These are phyloP conservation scores for Fraxinus albicans DNA, from an alignment of 305 asterid species.

Conservation along the genomic window DNA sequence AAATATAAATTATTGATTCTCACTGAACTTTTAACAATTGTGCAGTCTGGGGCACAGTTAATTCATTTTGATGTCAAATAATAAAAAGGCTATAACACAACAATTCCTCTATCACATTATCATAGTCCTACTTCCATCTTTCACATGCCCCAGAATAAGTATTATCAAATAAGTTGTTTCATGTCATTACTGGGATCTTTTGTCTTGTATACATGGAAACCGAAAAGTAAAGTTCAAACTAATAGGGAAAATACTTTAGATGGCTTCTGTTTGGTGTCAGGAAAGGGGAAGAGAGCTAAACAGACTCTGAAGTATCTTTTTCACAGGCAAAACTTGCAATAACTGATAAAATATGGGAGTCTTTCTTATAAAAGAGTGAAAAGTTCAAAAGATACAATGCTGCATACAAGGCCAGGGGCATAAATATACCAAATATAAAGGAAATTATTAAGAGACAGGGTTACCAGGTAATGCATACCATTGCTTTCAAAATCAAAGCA, in stretches of 20 bases:
- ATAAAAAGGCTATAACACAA: background rate
- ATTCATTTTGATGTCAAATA: background rate
- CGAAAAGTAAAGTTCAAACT: background rate
- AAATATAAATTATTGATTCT: background rate
- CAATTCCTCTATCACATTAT: background rate
- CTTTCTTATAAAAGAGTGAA: background rate
- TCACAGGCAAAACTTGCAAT: background rate
- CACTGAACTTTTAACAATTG: background rate
- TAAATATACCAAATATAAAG: background rate
- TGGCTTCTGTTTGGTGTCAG: background rate
- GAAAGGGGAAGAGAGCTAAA: background rate
- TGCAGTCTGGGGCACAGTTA: background rate
- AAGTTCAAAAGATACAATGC: background rate
- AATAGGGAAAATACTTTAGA: background rate
- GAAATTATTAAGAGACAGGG: slow-evolving; percentile 2
- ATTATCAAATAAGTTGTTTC: background rate
- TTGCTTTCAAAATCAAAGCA: slow-evolving; percentile 86
- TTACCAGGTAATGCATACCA: slow-evolving; percentile 49
- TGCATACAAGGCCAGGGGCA: slow-evolving; percentile 12
- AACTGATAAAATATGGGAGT: background rate
- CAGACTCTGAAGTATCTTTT: background rate
- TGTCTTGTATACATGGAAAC: background rate
- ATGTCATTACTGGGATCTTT: background rate
- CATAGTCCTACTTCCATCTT: background rate
- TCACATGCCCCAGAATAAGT: background rate